Conservation (phyloP, 352 stramenopile genomes). For the Peronospora farinosa region DNA sequence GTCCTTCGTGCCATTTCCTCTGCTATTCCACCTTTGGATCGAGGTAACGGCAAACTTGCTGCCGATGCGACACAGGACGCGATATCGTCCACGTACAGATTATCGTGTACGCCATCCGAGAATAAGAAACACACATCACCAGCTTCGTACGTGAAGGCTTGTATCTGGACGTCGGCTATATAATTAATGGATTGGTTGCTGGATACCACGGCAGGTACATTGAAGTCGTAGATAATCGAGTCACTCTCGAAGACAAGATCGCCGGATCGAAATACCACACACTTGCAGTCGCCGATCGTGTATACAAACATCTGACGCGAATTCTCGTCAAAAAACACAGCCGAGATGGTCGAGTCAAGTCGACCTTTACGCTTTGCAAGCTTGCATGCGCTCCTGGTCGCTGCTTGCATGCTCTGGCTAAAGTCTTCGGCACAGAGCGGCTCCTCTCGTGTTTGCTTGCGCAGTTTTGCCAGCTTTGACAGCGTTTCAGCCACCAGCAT, state of each 20-base stretch:
- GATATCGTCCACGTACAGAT: constrained; percentile 82
- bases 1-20: constrained; percentile 75
- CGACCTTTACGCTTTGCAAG: constrained; percentile 69
- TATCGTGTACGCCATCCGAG: constrained; percentile 85
- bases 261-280: constrained; percentile 58
- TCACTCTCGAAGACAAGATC: constrained; percentile 81
- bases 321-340: constrained; percentile 74
- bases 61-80: constrained; percentile 45
- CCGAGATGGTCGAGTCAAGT: constrained; percentile 78
- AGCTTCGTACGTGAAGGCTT: constrained; percentile 63
- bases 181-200: constrained; percentile 86
- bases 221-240: constrained; percentile 88
- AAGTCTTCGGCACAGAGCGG: constrained; percentile 59
- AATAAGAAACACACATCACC: constrained; percentile 80
- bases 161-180: constrained; percentile 54
- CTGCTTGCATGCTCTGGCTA: constrained; percentile 52
- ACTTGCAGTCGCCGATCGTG: constrained; percentile 86
- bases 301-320: constrained; percentile 74
- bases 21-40: constrained; percentile 35
- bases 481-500: constrained; percentile 78
- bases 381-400: constrained; percentile 69
- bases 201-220: constrained; percentile 80
- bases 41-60: constrained; percentile 6
- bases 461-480: constrained; percentile 55
- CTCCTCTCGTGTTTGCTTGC: constrained; percentile 50